These are phyloP conservation scores for Oryza nivara DNA, from an alignment of 176 grass and related monocot species.

Conservation along the genomic window DNA sequence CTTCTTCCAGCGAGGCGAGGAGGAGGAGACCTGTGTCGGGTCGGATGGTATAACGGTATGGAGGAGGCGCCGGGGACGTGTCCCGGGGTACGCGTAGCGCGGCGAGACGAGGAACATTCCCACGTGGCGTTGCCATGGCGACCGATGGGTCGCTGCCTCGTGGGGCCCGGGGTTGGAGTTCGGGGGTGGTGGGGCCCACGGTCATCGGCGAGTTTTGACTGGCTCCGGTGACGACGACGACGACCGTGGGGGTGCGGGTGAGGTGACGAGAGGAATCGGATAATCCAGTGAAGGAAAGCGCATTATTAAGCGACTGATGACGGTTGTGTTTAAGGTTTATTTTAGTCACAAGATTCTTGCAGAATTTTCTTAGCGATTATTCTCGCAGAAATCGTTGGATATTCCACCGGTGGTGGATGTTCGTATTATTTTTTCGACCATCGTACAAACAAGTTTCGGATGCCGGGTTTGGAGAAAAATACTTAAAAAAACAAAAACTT, in stretches of 20 bases:
- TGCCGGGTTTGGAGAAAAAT: too few relatives aligned
- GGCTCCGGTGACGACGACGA: not conserved
- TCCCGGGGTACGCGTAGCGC: slow-evolving; percentile 52
- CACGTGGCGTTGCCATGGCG: slow-evolving; percentile 28
- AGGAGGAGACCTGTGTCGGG: slow-evolving; percentile 68
- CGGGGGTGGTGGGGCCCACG: not conserved
- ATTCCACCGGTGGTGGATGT: not conserved
- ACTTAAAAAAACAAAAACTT: too few relatives aligned
- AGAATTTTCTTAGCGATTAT: not conserved
- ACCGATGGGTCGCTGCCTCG: not conserved
- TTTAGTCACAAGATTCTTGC: slow-evolving; percentile 20
- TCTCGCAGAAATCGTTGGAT: not conserved
- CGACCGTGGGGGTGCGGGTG: not conserved
- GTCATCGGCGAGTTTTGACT: slow-evolving; percentile 46
- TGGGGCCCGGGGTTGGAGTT: not conserved
- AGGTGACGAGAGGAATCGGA: slow-evolving; percentile 39
- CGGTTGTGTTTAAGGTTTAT: not conserved
- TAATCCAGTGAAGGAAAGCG: slow-evolving; percentile 2
- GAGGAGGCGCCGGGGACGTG: slow-evolving; percentile 25
- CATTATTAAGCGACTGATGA: slow-evolving; percentile 4
- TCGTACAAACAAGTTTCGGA: not conserved
- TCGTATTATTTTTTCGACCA: too few relatives aligned
- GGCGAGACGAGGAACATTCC: slow-evolving; percentile 15
- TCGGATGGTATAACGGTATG: slow-evolving; percentile 57
- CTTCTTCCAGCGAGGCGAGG: slow-evolving; percentile 6